Evolutionary conservation across 1,284 basidiomycete species (phyloP), one percentile per base, ranked within the genome.

Genomic region (Ustilago trichophora): DNA sequence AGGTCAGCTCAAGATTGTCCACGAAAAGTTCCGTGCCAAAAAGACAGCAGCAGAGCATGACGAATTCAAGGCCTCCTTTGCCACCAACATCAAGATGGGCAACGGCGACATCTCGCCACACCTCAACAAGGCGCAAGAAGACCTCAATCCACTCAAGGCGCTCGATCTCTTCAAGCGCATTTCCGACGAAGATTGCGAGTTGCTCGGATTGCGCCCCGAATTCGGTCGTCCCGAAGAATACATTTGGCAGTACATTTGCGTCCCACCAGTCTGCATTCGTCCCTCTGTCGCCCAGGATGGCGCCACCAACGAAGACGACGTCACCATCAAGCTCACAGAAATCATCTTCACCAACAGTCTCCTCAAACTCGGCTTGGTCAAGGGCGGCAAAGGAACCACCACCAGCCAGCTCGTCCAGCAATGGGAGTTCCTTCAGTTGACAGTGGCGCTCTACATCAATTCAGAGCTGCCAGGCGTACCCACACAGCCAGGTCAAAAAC

Each of bases 181-280:
- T 76, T 92, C 93, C 2, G 90, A 93, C 55, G 94, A 76, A 89
- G 96, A 99, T 76, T 96, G 93, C 80, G 96, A 98, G 82, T 84
- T 99, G 41, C 86, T 99, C 10, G 94, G 95, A 1, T 84, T 98
- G 49, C 88, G 91, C 63, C 96, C 96, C 3, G 87, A 88, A 25
- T 90, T 89, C 76, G 94, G 94, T 49, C 85, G 96, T 51, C 96
- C 96, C 2, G 96, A 99, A 83, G 91, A 98, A 80, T 98, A 95
- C 80, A 89, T 99, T 55, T 99, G 96, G 96, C 95, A 98, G 82
- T 98, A 98, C 82, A 89, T 99, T 15, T 96, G 94, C 27, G 96
- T 98, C 13, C 96, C 96, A 16, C 96, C 96, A 0, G 93, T 97
- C 33, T 96, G 92, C 80, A 98, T 98, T 57, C 89, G 96, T 37